Base-by-base conservation (phyloP, 495 filamentous ascomycete species). In the Trichoderma reesei region DNA sequence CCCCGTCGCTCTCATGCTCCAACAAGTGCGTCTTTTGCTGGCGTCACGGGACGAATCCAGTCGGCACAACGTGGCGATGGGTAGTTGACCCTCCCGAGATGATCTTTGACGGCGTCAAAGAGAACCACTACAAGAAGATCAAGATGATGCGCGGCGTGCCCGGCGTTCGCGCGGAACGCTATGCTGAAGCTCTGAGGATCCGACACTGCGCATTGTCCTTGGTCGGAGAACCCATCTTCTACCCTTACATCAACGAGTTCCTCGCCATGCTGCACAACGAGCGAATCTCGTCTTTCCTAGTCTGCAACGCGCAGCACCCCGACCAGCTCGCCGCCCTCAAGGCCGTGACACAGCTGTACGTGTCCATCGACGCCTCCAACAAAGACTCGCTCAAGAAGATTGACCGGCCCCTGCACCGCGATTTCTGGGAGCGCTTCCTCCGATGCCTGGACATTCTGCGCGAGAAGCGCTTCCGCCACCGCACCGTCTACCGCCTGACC, bases 21-120 rank as follows among this genome's bases (percentile, higher is more conserved):
- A 98, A 98, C 74, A 98, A 98, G 73, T 98, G 93, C 75, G 89
- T 98, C 71, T 98, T 98, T 77, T 98, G 93, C 81, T 98, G 93
- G 93, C 87, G 93, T 13, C 93, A 97, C 71, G 93, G 93, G 51
- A 98, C 93, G 0, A 98, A 98, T 74, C 93, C 93, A 0, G 93
- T 98, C 16, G 92, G 92, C 36, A 98, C 93, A 3, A 92, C 86
- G 5, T 98, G 93, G 93, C 86, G 93, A 59, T 98, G 93, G 93
- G 85, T 91, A 63, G 89, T 96, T 59, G 93, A 98, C 72, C 86
- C 89, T 0, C 92, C 93, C 0, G 87, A 96, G 33, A 72, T 89
- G 67, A 95, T 98, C 68, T 96, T 96, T 71, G 75, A 86, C 44
- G 93, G 93, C 36, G 88, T 95, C 66, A 96, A 94, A 70, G 88